phyloP scores from a whole-genome alignment of 2,329 filamentous ascomycete genomes.

The Talaromyces verruculosus region DNA sequence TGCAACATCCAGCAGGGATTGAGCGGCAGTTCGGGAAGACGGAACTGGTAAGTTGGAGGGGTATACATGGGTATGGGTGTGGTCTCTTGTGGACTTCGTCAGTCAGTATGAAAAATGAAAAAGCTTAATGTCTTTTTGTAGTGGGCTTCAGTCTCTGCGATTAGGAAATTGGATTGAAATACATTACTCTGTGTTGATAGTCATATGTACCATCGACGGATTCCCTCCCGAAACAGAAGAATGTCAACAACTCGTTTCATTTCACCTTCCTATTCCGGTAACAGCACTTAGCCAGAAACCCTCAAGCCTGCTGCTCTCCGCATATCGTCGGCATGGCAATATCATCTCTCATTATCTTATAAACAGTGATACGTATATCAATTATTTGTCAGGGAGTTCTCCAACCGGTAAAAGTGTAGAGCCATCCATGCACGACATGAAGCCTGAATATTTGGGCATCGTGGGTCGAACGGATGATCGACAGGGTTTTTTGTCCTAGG shows the following conservation, averaged over 20 bases:
- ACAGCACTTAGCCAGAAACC: not conserved
- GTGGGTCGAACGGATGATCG: not conserved
- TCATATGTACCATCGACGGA: not conserved
- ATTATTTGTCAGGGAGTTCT: not conserved
- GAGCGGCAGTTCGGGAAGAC: slow-evolving; percentile 9
- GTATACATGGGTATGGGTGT: too few relatives aligned
- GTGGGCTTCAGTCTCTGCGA: not conserved
- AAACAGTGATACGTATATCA: not conserved
- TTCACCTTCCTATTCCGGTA: not conserved
- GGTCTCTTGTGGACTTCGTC: not conserved
- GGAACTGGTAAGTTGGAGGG: not conserved
- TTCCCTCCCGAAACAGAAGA: not conserved
- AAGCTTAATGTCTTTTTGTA: not conserved
- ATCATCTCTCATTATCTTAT: not conserved
- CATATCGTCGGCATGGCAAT: not conserved
- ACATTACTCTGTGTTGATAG: not conserved
- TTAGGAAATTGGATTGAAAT: not conserved
- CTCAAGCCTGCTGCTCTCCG: not conserved
- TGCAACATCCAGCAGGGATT: slow-evolving; percentile 8
- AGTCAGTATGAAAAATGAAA: not conserved
- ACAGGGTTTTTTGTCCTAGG: not conserved
- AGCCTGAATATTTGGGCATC: slow-evolving; percentile 3
- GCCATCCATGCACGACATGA: not conserved
- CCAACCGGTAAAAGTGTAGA: not conserved
- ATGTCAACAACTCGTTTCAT: not conserved